phyloP scores from a whole-genome alignment of 164 flowering plant species.

The Protea cynaroides region DNA sequence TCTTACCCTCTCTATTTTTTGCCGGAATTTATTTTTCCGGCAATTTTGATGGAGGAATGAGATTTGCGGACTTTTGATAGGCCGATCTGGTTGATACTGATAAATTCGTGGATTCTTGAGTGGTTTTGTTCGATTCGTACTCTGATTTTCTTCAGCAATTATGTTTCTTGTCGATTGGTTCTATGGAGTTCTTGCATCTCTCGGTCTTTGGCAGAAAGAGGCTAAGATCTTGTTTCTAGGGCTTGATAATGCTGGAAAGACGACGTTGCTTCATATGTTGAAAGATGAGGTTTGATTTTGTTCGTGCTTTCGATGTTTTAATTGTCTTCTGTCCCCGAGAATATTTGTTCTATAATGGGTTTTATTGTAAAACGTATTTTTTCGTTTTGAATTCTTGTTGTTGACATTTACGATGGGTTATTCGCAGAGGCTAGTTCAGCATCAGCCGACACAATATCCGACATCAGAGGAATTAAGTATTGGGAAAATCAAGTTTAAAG shows the following conservation, averaged over 20 bases:
- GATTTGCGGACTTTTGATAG: no score
- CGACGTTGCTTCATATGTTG: constrained; percentile 65
- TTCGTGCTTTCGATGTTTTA: not conserved
- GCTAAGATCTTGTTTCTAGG: constrained; percentile 42
- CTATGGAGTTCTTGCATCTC: constrained; percentile 57
- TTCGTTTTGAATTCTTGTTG: no score
- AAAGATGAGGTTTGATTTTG: constrained; percentile 51
- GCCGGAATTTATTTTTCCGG: no score
- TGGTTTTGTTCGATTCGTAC: no score
- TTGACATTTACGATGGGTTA: not conserved
- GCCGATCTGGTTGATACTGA: no score
- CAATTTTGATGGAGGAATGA: no score
- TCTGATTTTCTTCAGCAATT: no score
- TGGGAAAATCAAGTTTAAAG: no score
- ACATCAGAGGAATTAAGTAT: no score
- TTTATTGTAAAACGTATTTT: not conserved
- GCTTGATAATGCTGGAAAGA: constrained; percentile 45
- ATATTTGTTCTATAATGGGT: not conserved
- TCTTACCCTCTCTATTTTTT: no score
- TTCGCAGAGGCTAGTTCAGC: constrained; percentile 44
- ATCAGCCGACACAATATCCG: no score
- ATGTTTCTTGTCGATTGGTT: constrained; percentile 53
- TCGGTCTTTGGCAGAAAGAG: constrained; percentile 69
- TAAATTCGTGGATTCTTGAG: no score
- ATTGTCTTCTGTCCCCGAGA: not conserved